phyloP scores from a whole-genome alignment of 495 filamentous ascomycete genomes.

The Daldinia caldariorum region DNA sequence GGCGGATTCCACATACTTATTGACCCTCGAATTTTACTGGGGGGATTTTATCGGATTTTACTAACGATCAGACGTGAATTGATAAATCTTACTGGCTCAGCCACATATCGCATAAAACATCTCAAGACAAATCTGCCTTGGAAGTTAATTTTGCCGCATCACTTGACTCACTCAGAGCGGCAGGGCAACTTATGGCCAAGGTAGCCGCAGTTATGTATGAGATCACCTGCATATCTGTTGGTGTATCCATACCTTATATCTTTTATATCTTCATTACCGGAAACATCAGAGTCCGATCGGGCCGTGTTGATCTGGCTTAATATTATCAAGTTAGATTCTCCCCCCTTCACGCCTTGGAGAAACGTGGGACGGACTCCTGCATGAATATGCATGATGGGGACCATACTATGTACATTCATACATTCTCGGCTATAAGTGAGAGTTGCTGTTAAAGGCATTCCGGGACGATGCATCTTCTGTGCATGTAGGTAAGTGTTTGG shows the following conservation, averaged over 20 bases:
- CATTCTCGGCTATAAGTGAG: conserved; percentile 8
- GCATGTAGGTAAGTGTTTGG: too few relatives aligned
- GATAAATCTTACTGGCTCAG: conserved; percentile 26
- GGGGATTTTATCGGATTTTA: neutral
- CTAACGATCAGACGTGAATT: neutral
- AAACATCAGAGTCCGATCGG: conserved; percentile 7
- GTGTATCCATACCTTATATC: conserved; percentile 15
- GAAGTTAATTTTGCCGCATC: conserved; percentile 27
- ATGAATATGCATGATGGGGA: conserved; percentile 18
- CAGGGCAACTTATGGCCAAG: conserved; percentile 17
- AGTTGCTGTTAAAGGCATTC: conserved; percentile 14
- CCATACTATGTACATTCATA: conserved; percentile 14
- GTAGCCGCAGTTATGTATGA: conserved; percentile 22
- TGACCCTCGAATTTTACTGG: too few relatives aligned
- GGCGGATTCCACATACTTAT: conserved; percentile 15
- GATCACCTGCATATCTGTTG: conserved; percentile 28
- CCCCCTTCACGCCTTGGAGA: neutral
- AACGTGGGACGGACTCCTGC: conserved; percentile 23
- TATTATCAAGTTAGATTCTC: neutral
- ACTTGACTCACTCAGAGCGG: conserved; percentile 28
- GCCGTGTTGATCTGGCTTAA: conserved; percentile 15
- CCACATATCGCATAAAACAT: conserved; percentile 19
- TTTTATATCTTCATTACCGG: conserved; percentile 12
- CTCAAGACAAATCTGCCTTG: conserved; percentile 34
- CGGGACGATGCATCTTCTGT: conserved; percentile 2